Evolutionary conservation across 805 yeast genomes (phyloP).

Genomic region (Kodamaea fukazawae): DNA sequence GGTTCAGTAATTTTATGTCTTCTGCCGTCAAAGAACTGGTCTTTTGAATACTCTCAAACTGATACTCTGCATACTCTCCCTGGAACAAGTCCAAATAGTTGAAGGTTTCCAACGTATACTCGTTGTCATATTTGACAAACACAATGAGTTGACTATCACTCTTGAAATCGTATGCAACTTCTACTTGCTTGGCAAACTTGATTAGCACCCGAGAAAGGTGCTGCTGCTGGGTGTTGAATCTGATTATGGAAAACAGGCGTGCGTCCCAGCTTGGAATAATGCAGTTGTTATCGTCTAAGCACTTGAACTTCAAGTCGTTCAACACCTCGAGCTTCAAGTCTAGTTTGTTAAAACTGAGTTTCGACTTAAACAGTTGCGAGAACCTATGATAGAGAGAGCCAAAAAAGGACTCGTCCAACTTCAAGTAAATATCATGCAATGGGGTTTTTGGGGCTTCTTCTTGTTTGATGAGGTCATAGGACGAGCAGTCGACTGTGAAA

Average conservation of each 20-base stretch:
- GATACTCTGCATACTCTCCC: background rate
- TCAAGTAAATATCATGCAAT: too few species aligned
- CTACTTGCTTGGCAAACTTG: background rate
- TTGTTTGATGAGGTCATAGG: slow-evolving; percentile 11
- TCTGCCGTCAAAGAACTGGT: slow-evolving; percentile 3
- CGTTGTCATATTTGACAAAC: slow-evolving; percentile 2
- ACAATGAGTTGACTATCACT: slow-evolving; percentile 7
- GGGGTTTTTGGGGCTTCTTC: background rate
- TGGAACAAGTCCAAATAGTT: slow-evolving; percentile 5
- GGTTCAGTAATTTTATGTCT: slow-evolving; percentile 17
- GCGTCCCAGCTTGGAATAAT: slow-evolving; percentile 5
- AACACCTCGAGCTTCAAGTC: slow-evolving; percentile 1
- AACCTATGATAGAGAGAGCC: background rate
- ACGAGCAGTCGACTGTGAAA: slow-evolving; percentile 16
- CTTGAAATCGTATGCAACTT: slow-evolving; percentile 12
- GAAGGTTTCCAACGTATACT: slow-evolving; percentile 5
- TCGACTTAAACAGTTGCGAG: slow-evolving; percentile 6
- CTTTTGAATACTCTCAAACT: slow-evolving; percentile 3
- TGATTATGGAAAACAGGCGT: slow-evolving; percentile 1
- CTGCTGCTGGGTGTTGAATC: background rate
- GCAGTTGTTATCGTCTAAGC: slow-evolving; percentile 4
- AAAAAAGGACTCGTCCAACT: background rate
- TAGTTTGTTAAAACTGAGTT: slow-evolving; percentile 5
- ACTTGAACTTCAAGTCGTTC: slow-evolving; percentile 7
- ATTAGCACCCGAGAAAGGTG: slow-evolving; percentile 1